Conservation (phyloP, 75 land plant genomes). For the Cupressus sempervirens region DNA sequence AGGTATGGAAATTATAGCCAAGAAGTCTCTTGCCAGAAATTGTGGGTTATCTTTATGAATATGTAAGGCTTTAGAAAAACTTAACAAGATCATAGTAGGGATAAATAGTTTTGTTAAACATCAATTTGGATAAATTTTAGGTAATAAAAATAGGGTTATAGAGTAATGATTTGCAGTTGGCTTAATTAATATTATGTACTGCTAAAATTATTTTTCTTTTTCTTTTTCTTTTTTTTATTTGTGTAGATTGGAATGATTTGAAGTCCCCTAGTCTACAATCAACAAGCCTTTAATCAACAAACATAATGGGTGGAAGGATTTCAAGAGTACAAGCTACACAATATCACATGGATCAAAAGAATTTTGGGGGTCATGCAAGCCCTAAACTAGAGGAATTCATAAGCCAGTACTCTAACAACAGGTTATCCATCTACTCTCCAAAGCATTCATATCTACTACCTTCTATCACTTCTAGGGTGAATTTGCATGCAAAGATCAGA, state of each 20-base stretch:
- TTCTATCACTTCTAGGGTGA: too few relatives aligned
- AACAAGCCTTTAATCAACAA: not conserved
- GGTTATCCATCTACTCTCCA: too few relatives aligned
- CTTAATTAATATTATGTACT: not conserved
- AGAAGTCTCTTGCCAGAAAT: too few relatives aligned
- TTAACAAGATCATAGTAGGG: not conserved
- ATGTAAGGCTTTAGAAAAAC: not conserved
- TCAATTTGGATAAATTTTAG: not conserved
- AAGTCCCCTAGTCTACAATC: not conserved
- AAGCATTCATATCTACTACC: too few relatives aligned
- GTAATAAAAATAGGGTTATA: not conserved
- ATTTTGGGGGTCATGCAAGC: not conserved
- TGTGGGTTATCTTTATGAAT: not conserved
- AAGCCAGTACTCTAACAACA: constrained; percentile 49
- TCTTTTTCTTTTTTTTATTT: not conserved
- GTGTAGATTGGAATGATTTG: constrained; percentile 4
- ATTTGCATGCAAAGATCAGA: too few relatives aligned
- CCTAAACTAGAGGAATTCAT: constrained; percentile 79
- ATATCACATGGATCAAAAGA: not conserved
- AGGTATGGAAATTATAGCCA: constrained; percentile 16
- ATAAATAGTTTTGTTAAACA: not conserved
- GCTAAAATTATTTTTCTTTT: not conserved
- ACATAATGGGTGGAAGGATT: not conserved
- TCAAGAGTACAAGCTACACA: not conserved
- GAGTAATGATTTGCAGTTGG: not conserved